Conservation (phyloP, 2,329 filamentous ascomycete genomes). For the Aspergillus ruber region DNA sequence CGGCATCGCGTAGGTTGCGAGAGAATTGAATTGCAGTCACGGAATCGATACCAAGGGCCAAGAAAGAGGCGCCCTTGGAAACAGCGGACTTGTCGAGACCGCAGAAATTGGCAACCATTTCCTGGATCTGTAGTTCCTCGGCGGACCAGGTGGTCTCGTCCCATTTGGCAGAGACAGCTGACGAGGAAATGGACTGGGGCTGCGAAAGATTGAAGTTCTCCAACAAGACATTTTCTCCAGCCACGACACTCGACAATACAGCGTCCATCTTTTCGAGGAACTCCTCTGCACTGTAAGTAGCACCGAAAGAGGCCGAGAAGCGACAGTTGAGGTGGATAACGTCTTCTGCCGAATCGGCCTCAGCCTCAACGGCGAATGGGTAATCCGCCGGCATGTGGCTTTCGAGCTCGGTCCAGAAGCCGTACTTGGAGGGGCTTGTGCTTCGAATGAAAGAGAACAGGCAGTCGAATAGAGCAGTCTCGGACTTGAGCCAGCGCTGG, state of each 20-base stretch:
- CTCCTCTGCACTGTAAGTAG: conserved; percentile 13
- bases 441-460: conserved; percentile 28
- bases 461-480: conserved; percentile 27
- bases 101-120: conserved; percentile 18
- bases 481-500: conserved; percentile 28
- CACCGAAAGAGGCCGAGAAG: conserved; percentile 22
- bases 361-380: conserved; percentile 29
- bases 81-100: conserved; percentile 16
- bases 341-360: conserved; percentile 18
- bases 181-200: not conserved
- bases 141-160: conserved; percentile 16
- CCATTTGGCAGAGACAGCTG: conserved; percentile 6
- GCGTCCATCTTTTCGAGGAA: conserved; percentile 29
- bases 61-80: conserved; percentile 25
- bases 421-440: conserved; percentile 6
- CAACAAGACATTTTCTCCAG: conserved; percentile 18
- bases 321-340: conserved; percentile 18
- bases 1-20: conserved; percentile 20
- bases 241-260: conserved; percentile 20
- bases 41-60: conserved; percentile 27
- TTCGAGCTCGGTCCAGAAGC: conserved; percentile 25
- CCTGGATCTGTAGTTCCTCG: conserved; percentile 17
- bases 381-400: conserved; percentile 31
- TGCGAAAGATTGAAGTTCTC: conserved; percentile 16
- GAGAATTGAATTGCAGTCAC: conserved; percentile 29